These are phyloP conservation scores for Penicillium soppii DNA, from an alignment of 495 filamentous ascomycete species.

Conservation along the genomic window DNA sequence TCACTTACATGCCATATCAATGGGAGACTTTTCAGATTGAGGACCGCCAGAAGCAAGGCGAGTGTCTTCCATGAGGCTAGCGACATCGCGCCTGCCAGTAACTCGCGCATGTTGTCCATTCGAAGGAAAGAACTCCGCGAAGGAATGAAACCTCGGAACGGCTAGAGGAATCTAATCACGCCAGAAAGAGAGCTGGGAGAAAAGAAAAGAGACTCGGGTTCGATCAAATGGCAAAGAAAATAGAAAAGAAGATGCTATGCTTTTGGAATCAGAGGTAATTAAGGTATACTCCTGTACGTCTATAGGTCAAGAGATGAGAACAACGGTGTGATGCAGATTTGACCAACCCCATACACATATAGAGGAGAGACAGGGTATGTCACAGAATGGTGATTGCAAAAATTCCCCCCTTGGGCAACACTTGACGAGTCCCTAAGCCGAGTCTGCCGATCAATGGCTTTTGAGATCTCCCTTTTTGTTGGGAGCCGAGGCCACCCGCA, in stretches of 20 bases:
- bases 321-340: background rate
- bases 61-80: conserved; percentile 53
- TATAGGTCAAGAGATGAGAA: background rate
- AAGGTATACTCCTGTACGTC: conserved; percentile 7
- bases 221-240: background rate
- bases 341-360: background rate
- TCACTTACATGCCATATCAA: conserved; percentile 64
- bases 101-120: conserved; percentile 24
- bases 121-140: background rate
- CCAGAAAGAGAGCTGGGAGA: background rate
- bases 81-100: conserved; percentile 22
- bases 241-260: background rate
- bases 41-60: conserved; percentile 51
- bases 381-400: background rate
- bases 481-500: conserved; percentile 13
- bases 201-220: background rate
- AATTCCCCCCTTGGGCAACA: background rate
- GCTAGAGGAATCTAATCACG: no score
- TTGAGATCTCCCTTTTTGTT: conserved; percentile 11
- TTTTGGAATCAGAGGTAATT: conserved; percentile 2
- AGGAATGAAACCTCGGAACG: no score
- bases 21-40: conserved; percentile 63
- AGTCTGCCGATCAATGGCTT: conserved; percentile 10
- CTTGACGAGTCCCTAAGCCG: background rate
- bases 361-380: conserved; percentile 1